Percentiles rank a stretch among this genome's conserved stretches.
Evolutionary conservation across 805 yeast species (phyloP).

Genomic region (Blastobotrys muscicola): DNA sequence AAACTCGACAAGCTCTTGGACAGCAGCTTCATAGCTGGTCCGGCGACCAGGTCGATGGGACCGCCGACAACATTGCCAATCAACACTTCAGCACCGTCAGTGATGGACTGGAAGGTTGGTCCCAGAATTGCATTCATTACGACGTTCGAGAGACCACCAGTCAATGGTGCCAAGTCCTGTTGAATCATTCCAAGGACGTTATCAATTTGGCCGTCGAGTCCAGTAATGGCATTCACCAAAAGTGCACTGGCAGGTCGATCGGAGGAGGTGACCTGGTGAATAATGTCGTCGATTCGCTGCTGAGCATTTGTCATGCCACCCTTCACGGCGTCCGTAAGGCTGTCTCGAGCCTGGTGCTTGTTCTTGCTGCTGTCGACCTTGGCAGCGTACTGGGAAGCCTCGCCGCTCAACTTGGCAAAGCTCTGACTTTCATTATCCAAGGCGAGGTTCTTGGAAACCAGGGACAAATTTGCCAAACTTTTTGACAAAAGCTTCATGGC

Average conservation of each 20-base stretch:
- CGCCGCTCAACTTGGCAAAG: no score
- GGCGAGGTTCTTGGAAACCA: no score
- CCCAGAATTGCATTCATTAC: conserved; percentile 8
- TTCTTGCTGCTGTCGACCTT: no score
- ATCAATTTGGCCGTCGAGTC: conserved; percentile 18
- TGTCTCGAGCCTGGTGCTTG: not conserved
- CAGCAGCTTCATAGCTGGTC: conserved; percentile 3
- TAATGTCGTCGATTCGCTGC: conserved; percentile 11
- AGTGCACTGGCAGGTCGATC: conserved; percentile 7
- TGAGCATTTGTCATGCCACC: conserved; percentile 15
- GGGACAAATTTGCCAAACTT: no score
- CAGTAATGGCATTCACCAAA: conserved; percentile 12
- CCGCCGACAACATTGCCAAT: conserved; percentile 17
- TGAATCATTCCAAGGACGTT: conserved; percentile 12
- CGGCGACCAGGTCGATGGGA: conserved; percentile 11
- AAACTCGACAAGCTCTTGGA: no score
- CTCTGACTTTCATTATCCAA: no score
- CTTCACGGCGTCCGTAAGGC: conserved; percentile 7
- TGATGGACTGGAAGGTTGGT: conserved; percentile 10
- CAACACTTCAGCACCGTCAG: conserved; percentile 19
- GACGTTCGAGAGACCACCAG: conserved; percentile 10
- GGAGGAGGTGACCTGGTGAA: not conserved
- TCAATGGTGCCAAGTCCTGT: conserved; percentile 13
- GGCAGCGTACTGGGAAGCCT: no score
- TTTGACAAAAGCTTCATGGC: not conserved